Percentiles rank a stretch among this genome's conserved stretches.
phyloP scores from a whole-genome alignment of 2,329 filamentous ascomycete species.

The Pyricularia sp. region DNA sequence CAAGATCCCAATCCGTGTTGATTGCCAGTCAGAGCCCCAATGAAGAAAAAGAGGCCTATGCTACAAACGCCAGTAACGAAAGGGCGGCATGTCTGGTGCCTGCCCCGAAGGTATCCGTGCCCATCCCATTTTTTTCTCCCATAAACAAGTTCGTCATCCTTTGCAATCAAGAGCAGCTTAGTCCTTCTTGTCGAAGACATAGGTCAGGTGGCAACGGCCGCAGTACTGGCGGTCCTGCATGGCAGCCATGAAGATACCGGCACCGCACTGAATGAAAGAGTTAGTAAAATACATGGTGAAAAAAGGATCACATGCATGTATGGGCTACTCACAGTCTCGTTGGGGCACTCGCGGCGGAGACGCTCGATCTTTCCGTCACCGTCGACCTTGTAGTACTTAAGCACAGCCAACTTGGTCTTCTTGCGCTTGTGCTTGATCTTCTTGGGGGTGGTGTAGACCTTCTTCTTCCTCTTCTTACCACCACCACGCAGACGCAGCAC shows the following conservation, averaged over 20 bases:
- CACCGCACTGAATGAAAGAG: conserved; percentile 68
- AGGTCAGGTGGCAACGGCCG: conserved; percentile 63
- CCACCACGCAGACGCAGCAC: conserved; percentile 97
- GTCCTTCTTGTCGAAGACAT: conserved; percentile 60
- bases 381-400: conserved; percentile 99
- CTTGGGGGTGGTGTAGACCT: conserved; percentile 99
- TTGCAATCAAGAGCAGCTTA: conserved; percentile 22
- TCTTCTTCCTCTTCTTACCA: conserved; percentile 99
- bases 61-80: conserved; percentile 22
- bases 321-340: conserved; percentile 60
- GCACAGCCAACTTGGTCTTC: conserved; percentile 99
- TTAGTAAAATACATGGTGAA: not conserved
- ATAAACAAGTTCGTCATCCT: conserved; percentile 5
- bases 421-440: conserved; percentile 99
- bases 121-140: conserved; percentile 11
- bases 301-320: too few species aligned
- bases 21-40: conserved; percentile 5
- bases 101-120: conserved; percentile 9
- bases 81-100: conserved; percentile 18
- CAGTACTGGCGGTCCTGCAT: conserved; percentile 99
- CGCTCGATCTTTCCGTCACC: conserved; percentile 99
- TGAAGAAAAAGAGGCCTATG: conserved; percentile 15
- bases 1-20: conserved; percentile 5
- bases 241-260: conserved; percentile 99
- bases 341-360: conserved; percentile 93